phyloP scores from a whole-genome alignment of 176 grass and related monocot species.

The Saccharum officinarum region DNA sequence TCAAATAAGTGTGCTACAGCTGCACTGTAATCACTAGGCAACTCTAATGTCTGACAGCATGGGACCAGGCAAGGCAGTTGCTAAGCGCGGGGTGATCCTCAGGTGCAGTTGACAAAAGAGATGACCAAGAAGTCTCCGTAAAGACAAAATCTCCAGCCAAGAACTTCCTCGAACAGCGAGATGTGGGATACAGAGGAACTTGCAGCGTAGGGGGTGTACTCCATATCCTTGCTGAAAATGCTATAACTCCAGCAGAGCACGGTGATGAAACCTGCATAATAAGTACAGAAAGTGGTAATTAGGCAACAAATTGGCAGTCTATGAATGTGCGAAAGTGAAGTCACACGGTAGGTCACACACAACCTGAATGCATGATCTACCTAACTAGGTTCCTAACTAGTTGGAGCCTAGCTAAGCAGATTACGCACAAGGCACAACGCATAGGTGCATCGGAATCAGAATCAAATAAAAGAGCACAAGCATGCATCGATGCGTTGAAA shows the following conservation, averaged over 20 bases:
- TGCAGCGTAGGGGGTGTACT: slow-evolving; percentile 60
- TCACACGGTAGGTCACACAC: background rate
- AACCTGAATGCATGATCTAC: background rate
- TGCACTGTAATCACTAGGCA: slow-evolving; percentile 44
- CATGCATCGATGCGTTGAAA: background rate
- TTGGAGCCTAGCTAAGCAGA: background rate
- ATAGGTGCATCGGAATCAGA: background rate
- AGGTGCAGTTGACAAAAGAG: slow-evolving; percentile 94
- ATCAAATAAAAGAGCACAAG: background rate
- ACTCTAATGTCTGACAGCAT: slow-evolving; percentile 71
- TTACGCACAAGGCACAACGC: background rate
- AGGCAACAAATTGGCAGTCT: background rate
- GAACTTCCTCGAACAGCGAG: slow-evolving; percentile 83
- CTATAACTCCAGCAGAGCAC: slow-evolving; percentile 36
- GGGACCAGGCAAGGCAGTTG: slow-evolving; percentile 40
- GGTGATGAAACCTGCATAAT: slow-evolving; percentile 45
- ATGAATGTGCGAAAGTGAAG: background rate
- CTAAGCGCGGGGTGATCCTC: slow-evolving; percentile 36
- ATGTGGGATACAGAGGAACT: slow-evolving; percentile 66
- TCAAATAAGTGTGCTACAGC: slow-evolving; percentile 50
- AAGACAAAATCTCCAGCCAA: slow-evolving; percentile 96
- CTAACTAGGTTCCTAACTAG: background rate
- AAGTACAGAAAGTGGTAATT: background rate
- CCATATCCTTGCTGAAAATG: slow-evolving; percentile 79
- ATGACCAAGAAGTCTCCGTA: slow-evolving; percentile 74